Conservation (phyloP, 768 basidiomycete species). For the Tricholoma hemisulphureum region DNA sequence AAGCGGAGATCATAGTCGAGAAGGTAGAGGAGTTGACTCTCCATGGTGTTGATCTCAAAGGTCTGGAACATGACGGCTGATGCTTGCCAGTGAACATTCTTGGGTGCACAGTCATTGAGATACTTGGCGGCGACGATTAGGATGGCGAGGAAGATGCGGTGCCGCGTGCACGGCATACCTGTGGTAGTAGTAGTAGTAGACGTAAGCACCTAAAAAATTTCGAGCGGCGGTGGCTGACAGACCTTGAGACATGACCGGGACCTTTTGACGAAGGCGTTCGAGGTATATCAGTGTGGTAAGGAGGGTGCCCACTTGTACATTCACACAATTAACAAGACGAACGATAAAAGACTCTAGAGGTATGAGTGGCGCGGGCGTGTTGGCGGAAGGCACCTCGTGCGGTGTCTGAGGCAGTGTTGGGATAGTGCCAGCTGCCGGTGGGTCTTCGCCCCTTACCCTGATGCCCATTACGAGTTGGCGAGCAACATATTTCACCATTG, state of each 20-base stretch:
- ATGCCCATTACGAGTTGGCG: slow-evolving; percentile 76
- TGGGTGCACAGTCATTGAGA: slow-evolving; percentile 93
- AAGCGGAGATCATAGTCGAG: slow-evolving; percentile 93
- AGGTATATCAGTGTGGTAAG: slow-evolving; percentile 91
- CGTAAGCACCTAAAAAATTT: slow-evolving; percentile 2
- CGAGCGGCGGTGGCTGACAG: slow-evolving; percentile 22
- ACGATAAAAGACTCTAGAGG: slow-evolving; percentile 83
- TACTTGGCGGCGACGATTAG: slow-evolving; percentile 97
- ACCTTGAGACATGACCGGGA: slow-evolving; percentile 87
- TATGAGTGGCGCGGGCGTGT: slow-evolving; percentile 39
- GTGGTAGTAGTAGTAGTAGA: slow-evolving; percentile 19
- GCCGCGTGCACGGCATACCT: slow-evolving; percentile 87
- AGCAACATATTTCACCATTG: slow-evolving; percentile 87
- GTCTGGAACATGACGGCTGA: slow-evolving; percentile 76
- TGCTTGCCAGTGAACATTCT: slow-evolving; percentile 90
- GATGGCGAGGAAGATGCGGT: slow-evolving; percentile 93
- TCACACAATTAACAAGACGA: slow-evolving; percentile 73
- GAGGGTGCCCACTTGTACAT: slow-evolving; percentile 89
- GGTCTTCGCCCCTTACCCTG: slow-evolving; percentile 56
- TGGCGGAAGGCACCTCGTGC: slow-evolving; percentile 44
- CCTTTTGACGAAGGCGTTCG: slow-evolving; percentile 75
- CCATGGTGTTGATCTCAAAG: slow-evolving; percentile 91
- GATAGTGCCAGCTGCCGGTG: slow-evolving; percentile 31
- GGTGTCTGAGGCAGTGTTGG: slow-evolving; percentile 71
- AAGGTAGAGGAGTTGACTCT: slow-evolving; percentile 89